Evolutionary conservation across 192 early-diverging fungal genomes (phyloP).

Genomic region (Podila clonocystis): DNA sequence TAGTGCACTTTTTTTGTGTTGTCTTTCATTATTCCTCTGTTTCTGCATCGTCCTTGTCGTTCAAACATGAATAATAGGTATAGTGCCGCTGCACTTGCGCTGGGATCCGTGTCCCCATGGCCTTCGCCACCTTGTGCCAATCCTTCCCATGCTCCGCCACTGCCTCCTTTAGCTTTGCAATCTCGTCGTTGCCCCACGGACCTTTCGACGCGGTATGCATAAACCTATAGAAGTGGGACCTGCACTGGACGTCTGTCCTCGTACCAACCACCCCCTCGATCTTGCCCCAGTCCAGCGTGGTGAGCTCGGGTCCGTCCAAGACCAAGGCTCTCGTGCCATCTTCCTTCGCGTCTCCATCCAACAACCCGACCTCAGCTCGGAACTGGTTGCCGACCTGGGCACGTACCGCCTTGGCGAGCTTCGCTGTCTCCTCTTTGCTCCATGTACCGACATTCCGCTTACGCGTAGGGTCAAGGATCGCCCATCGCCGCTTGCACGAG

Average conservation of each 20-base stretch:
- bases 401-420: not conserved
- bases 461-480: not conserved
- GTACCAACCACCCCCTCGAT: constrained; percentile 5
- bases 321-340: not conserved
- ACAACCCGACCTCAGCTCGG: not conserved
- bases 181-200: not conserved
- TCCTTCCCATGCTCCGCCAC: not conserved
- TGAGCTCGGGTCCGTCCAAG: not conserved
- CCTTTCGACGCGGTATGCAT: not conserved
- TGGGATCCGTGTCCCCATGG: constrained; percentile 3
- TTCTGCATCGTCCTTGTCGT: not conserved
- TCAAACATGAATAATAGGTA: not conserved
- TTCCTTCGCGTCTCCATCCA: not conserved
- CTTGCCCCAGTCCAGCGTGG: not conserved
- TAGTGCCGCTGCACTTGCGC: not conserved
- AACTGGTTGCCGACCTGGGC: constrained; percentile 4
- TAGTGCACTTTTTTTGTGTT: too few relatives aligned
- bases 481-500: constrained; percentile 9
- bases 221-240: not conserved
- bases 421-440: not conserved
- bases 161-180: not conserved
- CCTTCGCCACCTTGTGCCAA: not conserved
- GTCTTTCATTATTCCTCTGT: not conserved
- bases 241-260: not conserved
- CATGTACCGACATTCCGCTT: not conserved